Evolutionary conservation across 148 eudicot species (phyloP), one percentile per base, ranked within the genome.

Genomic region (Silene conica): DNA sequence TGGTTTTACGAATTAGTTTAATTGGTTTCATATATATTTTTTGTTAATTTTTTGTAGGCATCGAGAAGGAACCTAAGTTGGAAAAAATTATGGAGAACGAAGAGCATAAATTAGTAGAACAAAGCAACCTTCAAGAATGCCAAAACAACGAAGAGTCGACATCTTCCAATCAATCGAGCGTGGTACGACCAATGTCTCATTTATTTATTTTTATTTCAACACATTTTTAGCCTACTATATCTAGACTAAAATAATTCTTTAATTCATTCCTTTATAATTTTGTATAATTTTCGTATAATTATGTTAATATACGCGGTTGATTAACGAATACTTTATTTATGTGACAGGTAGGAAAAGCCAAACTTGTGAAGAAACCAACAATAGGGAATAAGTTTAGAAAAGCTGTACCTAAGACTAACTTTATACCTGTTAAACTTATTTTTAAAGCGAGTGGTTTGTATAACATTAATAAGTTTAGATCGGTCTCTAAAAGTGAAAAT

Each of bases 371-470:
- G 11, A 68, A 46, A n/a, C 14, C 48, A 26, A 68, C 7, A 2
- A 34, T 56, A 8, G 58, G 78, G 3, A 22, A 43, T 26, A 69
- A 9, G 59, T 60, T 76, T n/a, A 34, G 25, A 59, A 46, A 50
- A 61, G 63, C 68, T 6, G 3, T 58, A 69, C 59, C 78, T 15
- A 67, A 25, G 15, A 54, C 18, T 9, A 48, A 19, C 16, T 2
- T 20, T 6, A 21, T 56, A 59, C 34, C 48, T 8, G 46, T 76
- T 10, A 58, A 12, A 12, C 22, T 18, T 9, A 59, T 69, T n/a
- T 11, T 69, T n/a, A 38, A 22, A 60, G 58, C 11, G 25, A 12
- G 59, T 1, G 56, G 73, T 0, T 48, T 63, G 6, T 25, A 43
- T n/a, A 67, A n/a, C 20, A 18, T 0, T 15, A 20, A 52, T 31